phyloP scores from a whole-genome alignment of 306 rosid genomes.

The Parietaria judaica region DNA sequence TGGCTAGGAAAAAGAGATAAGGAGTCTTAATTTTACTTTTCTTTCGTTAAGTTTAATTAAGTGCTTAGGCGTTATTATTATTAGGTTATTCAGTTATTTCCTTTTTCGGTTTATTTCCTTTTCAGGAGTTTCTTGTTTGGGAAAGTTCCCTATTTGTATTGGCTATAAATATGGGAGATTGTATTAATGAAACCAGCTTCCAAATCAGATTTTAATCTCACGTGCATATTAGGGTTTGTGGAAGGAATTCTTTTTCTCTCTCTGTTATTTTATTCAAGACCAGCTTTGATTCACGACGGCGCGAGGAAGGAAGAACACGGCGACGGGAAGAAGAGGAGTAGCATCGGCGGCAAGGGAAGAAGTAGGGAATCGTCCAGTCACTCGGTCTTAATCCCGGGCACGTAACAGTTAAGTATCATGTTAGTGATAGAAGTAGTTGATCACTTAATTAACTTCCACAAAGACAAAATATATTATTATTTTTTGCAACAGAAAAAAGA shows the following conservation, averaged over 20 bases:
- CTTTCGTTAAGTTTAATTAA: neutral
- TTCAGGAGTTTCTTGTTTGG: no score
- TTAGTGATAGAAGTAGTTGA: no score
- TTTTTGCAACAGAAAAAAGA: no score
- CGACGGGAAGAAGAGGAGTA: neutral
- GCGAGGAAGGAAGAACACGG: no score
- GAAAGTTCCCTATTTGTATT: neutral
- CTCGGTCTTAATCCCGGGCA: no score
- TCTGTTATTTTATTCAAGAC: neutral
- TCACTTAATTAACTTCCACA: no score
- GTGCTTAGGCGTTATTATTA: no score
- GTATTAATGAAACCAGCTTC: no score
- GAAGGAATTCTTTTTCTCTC: neutral
- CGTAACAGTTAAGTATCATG: no score
- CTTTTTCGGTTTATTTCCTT: neutral
- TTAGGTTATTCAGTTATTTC: no score
- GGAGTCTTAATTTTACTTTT: neutral
- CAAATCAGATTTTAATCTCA: neutral
- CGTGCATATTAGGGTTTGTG: neutral
- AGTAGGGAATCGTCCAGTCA: neutral
- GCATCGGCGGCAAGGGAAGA: neutral
- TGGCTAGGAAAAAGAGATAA: no score
- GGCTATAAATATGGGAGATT: neutral
- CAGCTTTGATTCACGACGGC: neutral
- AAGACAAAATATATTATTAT: no score